Percentiles rank a stretch among this genome's conserved stretches.
Conservation (phyloP, 306 rosid genomes). For the Quercus engelmannii region DNA sequence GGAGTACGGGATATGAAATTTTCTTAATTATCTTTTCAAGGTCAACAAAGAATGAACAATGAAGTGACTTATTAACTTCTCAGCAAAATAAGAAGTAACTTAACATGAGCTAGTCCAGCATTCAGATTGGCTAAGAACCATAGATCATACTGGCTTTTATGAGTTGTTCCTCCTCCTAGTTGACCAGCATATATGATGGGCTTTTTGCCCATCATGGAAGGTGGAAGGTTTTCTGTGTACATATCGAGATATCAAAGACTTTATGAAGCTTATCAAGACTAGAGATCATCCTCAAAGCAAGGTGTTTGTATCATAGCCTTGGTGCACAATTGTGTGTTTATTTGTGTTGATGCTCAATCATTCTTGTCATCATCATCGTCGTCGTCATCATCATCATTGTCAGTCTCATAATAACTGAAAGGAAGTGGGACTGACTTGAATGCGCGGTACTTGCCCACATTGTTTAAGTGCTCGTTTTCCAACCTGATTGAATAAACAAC, state of each 20-base stretch:
- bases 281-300: background rate
- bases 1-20: background rate
- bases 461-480: conserved; percentile 76
- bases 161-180: background rate
- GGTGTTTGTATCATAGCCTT: background rate
- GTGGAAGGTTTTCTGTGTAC: background rate
- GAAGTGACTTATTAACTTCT: background rate
- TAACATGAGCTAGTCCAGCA: background rate
- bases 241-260: background rate
- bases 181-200: background rate
- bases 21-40: background rate
- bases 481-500: conserved; percentile 30
- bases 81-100: background rate
- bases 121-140: background rate
- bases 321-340: background rate
- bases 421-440: conserved; percentile 72
- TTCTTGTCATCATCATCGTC: conserved; percentile 30
- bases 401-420: conserved; percentile 33
- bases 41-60: background rate
- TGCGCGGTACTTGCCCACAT: conserved; percentile 65
- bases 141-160: background rate
- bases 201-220: background rate
- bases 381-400: conserved; percentile 6
- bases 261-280: background rate
- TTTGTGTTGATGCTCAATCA: conserved; percentile 20